Evolutionary conservation across 1,284 basidiomycete genomes (phyloP).

Genomic region (Cryptococcus jaspeensis): DNA sequence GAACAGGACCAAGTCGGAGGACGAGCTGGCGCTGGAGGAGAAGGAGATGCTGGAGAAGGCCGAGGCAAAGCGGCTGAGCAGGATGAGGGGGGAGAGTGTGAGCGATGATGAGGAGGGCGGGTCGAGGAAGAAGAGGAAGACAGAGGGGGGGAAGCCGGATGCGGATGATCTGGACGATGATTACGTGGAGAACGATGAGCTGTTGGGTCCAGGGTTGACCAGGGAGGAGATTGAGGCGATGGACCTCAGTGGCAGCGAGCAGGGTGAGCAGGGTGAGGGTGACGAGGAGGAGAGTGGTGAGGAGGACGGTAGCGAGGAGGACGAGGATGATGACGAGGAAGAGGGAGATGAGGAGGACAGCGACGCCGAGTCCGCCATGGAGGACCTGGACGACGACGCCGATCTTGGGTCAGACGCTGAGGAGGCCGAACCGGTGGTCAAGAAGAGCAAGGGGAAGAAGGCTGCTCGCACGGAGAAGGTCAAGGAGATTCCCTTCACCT

Average conservation of each 20-base stretch:
- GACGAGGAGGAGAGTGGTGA: constrained; percentile 26
- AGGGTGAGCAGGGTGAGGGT: constrained; percentile 39
- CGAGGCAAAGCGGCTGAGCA: constrained; percentile 71
- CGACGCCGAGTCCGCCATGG: constrained; percentile 29
- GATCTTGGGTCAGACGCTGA: constrained; percentile 41
- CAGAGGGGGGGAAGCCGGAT: constrained; percentile 58
- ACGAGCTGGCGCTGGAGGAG: constrained; percentile 85
- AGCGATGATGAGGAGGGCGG: constrained; percentile 62
- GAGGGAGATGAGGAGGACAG: constrained; percentile 38
- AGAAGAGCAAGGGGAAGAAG: constrained; percentile 43
- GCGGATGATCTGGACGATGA: constrained; percentile 92
- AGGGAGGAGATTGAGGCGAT: constrained; percentile 46
- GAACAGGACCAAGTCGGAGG: constrained; percentile 94
- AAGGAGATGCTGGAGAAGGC: constrained; percentile 83
- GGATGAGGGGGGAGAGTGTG: constrained; percentile 83
- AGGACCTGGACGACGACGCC: constrained; percentile 36
- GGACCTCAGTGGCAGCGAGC: constrained; percentile 30
- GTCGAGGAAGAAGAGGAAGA: constrained; percentile 41
- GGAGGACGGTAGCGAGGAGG: constrained; percentile 35
- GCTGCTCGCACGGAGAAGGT: constrained; percentile 60
- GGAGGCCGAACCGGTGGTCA: constrained; percentile 28
- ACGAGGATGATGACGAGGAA: constrained; percentile 38
- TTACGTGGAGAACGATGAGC: constrained; percentile 58
- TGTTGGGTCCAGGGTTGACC: constrained; percentile 57
- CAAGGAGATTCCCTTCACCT: constrained; percentile 84